Evolutionary conservation across 1,139 yeast genomes (phyloP).

Genomic region (Suhomyces yuchorum): DNA sequence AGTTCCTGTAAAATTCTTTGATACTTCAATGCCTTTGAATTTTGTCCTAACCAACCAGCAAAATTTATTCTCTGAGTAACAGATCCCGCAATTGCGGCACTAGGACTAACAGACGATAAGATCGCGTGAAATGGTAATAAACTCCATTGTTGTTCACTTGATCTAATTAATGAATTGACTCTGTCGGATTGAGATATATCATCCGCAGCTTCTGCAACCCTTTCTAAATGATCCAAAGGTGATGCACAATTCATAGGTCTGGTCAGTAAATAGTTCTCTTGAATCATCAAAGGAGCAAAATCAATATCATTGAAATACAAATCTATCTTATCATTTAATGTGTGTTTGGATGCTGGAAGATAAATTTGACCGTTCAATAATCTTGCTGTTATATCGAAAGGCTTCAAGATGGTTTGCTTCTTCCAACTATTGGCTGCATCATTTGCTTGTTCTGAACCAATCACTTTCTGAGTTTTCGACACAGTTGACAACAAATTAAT

Average conservation of each 20-base stretch:
- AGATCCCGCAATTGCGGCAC: conserved; percentile 74
- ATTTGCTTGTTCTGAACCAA: conserved; percentile 53
- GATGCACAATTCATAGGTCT: conserved; percentile 50
- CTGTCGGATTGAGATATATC: conserved; percentile 80
- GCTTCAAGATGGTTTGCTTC: conserved; percentile 86
- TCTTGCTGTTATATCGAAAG: conserved; percentile 85
- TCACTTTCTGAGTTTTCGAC: conserved; percentile 64
- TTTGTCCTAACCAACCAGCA: conserved; percentile 88
- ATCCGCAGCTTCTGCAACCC: conserved; percentile 80
- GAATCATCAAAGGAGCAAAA: conserved; percentile 93
- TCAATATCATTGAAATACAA: conserved; percentile 94
- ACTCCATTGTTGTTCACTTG: conserved; percentile 95
- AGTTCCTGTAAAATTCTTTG: conserved; percentile 80
- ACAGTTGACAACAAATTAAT: conserved; percentile 86
- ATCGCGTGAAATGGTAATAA: conserved; percentile 91
- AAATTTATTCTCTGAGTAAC: conserved; percentile 72
- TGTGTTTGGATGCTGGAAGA: conserved; percentile 52
- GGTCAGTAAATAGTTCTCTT: conserved; percentile 82
- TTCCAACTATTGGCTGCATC: conserved; percentile 75
- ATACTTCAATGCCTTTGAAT: conserved; percentile 80
- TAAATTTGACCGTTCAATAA: conserved; percentile 66
- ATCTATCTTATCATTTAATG: conserved; percentile 81
- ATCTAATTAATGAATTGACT: conserved; percentile 78
- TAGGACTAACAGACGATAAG: conserved; percentile 82
- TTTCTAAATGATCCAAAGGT: conserved; percentile 54